A percentile compares a stretch with the other conserved stretches of the same genome.
These are phyloP conservation scores for Rhodotorula sphaerocarpa DNA, from an alignment of 768 basidiomycete genomes.

Conservation along the genomic window DNA sequence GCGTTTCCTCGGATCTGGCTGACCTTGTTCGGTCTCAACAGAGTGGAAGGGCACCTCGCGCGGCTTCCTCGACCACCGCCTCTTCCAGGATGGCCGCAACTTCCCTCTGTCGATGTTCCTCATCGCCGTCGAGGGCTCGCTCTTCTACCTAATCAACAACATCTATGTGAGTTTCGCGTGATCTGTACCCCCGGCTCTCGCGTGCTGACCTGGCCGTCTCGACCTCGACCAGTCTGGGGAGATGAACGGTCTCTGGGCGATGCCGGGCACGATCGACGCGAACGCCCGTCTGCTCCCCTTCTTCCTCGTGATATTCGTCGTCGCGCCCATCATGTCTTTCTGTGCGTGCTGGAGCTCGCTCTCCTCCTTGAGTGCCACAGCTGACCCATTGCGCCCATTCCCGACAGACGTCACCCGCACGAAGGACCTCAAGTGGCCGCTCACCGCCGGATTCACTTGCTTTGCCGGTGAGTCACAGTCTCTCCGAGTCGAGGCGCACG, in stretches of 20 bases:
- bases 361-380: too few relatives aligned
- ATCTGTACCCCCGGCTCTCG: too few relatives aligned
- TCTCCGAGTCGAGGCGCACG: too few relatives aligned
- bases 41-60: conserved; percentile 15
- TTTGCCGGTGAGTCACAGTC: too few relatives aligned
- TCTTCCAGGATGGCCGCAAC: conserved; percentile 12
- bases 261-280: conserved; percentile 7
- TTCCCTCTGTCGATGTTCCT: conserved; percentile 12
- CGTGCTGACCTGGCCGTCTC: too few relatives aligned
- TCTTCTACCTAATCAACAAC: conserved; percentile 21
- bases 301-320: conserved; percentile 9
- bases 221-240: not conserved
- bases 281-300: conserved; percentile 13
- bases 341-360: not conserved
- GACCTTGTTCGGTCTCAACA: not conserved
- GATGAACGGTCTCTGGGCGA: conserved; percentile 4
- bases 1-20: too few relatives aligned
- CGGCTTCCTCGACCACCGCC: conserved; percentile 20
- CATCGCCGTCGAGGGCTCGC: conserved; percentile 16
- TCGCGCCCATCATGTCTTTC: conserved; percentile 4
- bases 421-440: conserved; percentile 24
- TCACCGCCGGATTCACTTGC: conserved; percentile 4
- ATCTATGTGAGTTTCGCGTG: conserved; percentile 1
- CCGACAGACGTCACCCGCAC: conserved; percentile 7
- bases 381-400: too few relatives aligned